Base-by-base conservation (phyloP, 1,284 basidiomycete genomes). In the Boletus subluridellus region DNA sequence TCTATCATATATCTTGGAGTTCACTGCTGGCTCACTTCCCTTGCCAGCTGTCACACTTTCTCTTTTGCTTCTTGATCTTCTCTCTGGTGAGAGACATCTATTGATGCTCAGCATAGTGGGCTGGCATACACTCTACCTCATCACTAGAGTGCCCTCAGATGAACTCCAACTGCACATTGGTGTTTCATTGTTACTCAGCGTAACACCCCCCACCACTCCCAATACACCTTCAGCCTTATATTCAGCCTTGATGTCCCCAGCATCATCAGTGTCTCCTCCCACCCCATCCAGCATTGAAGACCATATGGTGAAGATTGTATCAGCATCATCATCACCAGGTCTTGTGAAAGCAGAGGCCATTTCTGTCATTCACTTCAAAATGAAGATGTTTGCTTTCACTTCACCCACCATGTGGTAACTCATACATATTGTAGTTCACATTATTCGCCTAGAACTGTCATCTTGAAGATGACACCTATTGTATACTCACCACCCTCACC, bases 251-350 rank as follows among this genome's bases (percentile, higher is more conserved):
- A 77, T 80, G 0, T 82, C 82, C 0, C 82, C 82, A 1, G 82
- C 83, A 2, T 82, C 82, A 1, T 80, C 81, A 1, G 80, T 75
- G 0, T 82, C 83, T 14, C 83, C 83, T 0, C 76, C 78, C 9
- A 85, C 84, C 2, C 83, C 83, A 0, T 70, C 76, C 2, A 77
- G 80, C 15, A 74, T 75, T 60, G 80, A 80, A 55, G 78, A 82
- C 54, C 68, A 73, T 46, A 73, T 69, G 2, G 77, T 78, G 2
- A 78, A 79, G 67, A 81, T 85, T 30, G 77, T 76, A 0, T 75
- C 75, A 0, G 71, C 74, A 1, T 77, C 77, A 17, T 75, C 75
- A 0, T 75, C 78, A 45, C 71, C 73, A 14, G 60, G 65, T 26
- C 66, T 78, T 58, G 37, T 70, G 52, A 70, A 63, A 26, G 64